phyloP scores from a whole-genome alignment of 495 filamentous ascomycete genomes.

The Daldinia loculata region DNA sequence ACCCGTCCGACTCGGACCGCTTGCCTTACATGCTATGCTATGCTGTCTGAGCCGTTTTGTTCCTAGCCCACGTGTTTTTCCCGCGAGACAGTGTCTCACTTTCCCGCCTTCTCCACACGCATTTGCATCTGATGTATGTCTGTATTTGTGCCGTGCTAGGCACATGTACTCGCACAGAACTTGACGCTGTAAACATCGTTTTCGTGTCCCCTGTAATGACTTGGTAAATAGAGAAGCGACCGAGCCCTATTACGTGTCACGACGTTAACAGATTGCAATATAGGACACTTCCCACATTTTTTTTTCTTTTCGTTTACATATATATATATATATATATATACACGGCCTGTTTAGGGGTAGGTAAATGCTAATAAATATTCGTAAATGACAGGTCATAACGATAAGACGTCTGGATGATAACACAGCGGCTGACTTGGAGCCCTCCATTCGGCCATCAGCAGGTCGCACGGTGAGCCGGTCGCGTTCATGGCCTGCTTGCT shows the following conservation, averaged over 20 bases:
- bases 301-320: background rate
- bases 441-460: background rate
- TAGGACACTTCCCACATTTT: background rate
- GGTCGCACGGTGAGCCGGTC: background rate
- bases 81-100: constrained; percentile 14
- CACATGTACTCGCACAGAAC: too few relatives aligned
- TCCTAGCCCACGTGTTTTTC: constrained; percentile 13
- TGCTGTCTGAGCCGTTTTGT: background rate
- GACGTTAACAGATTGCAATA: background rate
- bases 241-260: background rate
- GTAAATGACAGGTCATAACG: background rate
- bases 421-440: background rate
- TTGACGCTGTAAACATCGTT: too few relatives aligned
- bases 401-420: background rate
- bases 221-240: background rate
- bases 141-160: background rate
- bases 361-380: background rate
- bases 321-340: background rate
- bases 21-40: background rate
- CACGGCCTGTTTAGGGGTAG: background rate
- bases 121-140: background rate
- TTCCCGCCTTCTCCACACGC: constrained; percentile 11
- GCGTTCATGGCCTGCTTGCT: background rate
- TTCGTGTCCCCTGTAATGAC: too few relatives aligned
- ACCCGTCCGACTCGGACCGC: background rate